Percentiles rank a stretch among this genome's conserved stretches.
phyloP scores from a whole-genome alignment of 208 protist species.

The Leishmania lainsoni region DNA sequence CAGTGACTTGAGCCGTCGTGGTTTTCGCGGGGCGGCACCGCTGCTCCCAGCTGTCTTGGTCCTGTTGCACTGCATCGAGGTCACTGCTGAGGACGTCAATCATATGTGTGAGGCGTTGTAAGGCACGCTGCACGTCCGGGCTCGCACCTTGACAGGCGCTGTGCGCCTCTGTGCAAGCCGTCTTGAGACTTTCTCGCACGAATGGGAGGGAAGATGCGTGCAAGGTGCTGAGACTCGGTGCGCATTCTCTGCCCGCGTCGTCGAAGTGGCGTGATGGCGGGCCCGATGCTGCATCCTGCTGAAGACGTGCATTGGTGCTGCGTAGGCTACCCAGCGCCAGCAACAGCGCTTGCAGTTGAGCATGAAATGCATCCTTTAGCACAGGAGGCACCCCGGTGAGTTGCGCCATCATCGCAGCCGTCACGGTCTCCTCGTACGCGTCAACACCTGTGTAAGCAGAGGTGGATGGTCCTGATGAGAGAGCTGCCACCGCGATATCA shows the following conservation, averaged over 20 bases:
- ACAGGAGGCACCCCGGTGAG: constrained; percentile 7
- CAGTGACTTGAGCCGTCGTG: background rate
- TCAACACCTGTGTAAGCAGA: background rate
- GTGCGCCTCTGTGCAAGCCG: constrained; percentile 13
- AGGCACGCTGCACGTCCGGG: constrained; percentile 1
- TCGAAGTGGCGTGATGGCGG: background rate
- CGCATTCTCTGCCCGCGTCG: background rate
- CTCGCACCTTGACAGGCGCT: background rate
- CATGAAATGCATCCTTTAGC: constrained; percentile 11
- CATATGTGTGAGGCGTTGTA: background rate
- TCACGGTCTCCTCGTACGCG: constrained; percentile 16
- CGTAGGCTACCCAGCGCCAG: constrained; percentile 18
- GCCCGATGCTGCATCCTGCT: background rate
- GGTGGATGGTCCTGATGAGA: background rate
- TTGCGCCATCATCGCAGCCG: constrained; percentile 26
- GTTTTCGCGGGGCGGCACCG: constrained; percentile 2
- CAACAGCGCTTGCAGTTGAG: constrained; percentile 25
- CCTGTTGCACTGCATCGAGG: background rate
- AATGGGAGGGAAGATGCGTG: background rate
- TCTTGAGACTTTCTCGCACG: background rate
- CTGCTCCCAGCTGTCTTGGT: constrained; percentile 13
- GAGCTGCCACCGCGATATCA: constrained; percentile 2
- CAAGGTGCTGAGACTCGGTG: background rate
- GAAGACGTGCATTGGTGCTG: constrained; percentile 19
- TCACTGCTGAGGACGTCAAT: constrained; percentile 2